Conservation (phyloP, 176 grass and related monocot species). For the Oryza nivara region DNA sequence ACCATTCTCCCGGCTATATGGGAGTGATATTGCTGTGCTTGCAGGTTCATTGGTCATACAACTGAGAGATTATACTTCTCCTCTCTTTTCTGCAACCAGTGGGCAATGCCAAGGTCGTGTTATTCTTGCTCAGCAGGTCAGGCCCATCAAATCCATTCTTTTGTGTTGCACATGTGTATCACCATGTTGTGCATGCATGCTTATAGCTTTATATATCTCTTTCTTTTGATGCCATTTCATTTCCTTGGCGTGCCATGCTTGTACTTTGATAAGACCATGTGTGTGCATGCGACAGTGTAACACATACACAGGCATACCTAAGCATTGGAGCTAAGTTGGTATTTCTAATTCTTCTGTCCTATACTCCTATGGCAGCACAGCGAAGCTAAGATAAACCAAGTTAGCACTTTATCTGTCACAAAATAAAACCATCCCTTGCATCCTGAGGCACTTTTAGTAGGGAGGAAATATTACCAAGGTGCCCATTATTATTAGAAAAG, state of each 20-base stretch:
- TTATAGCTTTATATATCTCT: constrained; percentile 10
- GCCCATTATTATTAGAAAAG: too few relatives aligned
- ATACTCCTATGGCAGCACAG: too few relatives aligned
- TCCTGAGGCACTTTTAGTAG: too few relatives aligned
- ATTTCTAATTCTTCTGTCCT: neutral
- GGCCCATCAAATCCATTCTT: constrained; percentile 27
- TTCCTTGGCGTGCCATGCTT: neutral
- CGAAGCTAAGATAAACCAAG: neutral
- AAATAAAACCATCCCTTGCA: too few relatives aligned
- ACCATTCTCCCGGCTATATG: constrained; percentile 93
- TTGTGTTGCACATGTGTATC: neutral
- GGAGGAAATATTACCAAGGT: too few relatives aligned
- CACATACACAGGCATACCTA: neutral
- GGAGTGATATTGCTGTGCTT: constrained; percentile 85
- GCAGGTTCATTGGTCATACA: constrained; percentile 80
- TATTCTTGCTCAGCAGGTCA: constrained; percentile 97
- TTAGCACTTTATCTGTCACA: neutral
- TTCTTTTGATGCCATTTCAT: constrained; percentile 7
- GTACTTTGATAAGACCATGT: neutral
- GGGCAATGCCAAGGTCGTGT: constrained; percentile 87
- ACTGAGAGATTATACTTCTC: constrained; percentile 95
- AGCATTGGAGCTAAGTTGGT: neutral
- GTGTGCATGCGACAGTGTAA: neutral
- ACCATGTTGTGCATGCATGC: constrained; percentile 16
- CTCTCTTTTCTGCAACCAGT: constrained; percentile 72